Base-by-base conservation (phyloP, 1,139 yeast species). In the Hyphopichia khmerensis region DNA sequence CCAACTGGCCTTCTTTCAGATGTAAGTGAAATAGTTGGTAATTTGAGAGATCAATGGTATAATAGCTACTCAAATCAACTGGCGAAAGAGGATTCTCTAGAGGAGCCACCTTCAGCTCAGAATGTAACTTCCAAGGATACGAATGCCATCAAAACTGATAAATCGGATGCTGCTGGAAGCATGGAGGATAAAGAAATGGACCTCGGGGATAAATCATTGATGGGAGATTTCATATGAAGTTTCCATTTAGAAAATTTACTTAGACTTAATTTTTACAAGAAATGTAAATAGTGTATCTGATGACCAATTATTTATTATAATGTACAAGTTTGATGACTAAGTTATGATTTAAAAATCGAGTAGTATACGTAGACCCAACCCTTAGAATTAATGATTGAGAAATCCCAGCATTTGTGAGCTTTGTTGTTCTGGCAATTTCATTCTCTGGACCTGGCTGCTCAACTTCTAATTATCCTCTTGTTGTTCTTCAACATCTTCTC, bases 1-100 rank as follows among this genome's bases (percentile, higher is more conserved):
- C 87, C 89, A 0, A 80, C 90, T 0, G 89, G 90, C 0, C 65
- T 84, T 64, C 66, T 84, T 27, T 75, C 83, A 17, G 83, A 84
- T 35, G 75, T 83, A 1, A 77, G 83, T 39, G 87, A 80, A 44
- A 65, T 68, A 58, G 65, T 73, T 41, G 72, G 69, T 1, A 66
- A 61, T 43, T 54, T 71, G 31, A 55, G 64, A 44, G 71, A 72
- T 39, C 76, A 67, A 41, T 63, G 74, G 68, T 57, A 57, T 44
- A 64, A 59, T 33, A 13, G 29, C n/a, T 26, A 32, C 17, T 6
- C 14, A 15, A 32, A 16, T 38, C 47, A 33, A 40, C 41, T 31
- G 34, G 35, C 41, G 26, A 48, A 49, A 3, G 16, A 16, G 3
- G 32, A 3, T 4, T 4, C 14, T 10, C 23, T 21, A 5, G 32